A percentile compares a stretch with the other conserved stretches of the same genome.
phyloP scores from a whole-genome alignment of 2,329 filamentous ascomycete species.

The Diaporthe aspalathi region DNA sequence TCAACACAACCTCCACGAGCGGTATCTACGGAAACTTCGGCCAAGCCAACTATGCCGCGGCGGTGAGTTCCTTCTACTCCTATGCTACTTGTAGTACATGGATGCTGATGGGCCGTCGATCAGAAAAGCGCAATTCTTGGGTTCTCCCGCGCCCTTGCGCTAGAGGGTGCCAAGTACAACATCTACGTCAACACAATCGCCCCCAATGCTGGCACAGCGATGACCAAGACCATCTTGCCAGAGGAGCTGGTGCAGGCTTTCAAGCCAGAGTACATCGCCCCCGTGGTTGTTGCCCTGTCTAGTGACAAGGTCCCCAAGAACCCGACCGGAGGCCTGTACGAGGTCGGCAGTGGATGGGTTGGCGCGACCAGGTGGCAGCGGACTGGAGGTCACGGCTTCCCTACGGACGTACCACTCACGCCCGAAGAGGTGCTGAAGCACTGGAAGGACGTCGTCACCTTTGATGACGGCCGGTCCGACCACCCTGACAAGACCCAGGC shows the following conservation, averaged over 20 bases:
- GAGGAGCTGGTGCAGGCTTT: conserved; percentile 98
- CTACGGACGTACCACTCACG: conserved; percentile 82
- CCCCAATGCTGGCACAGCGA: conserved; percentile 93
- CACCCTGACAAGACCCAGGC: conserved; percentile 84
- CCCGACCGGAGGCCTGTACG: conserved; percentile 88
- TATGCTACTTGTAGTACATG: not conserved
- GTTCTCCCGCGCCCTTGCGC: conserved; percentile 90
- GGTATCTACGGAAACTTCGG: conserved; percentile 99
- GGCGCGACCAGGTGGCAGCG: conserved; percentile 96
- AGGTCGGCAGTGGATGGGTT: conserved; percentile 95
- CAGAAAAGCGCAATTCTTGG: conserved; percentile 93
- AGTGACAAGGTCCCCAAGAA: conserved; percentile 88
- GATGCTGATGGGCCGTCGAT: conserved; percentile 47
- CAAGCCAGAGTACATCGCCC: conserved; percentile 98
- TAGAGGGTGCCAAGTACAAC: conserved; percentile 97
- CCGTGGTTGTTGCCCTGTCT: conserved; percentile 84
- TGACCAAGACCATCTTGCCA: conserved; percentile 94
- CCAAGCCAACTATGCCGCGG: conserved; percentile 96
- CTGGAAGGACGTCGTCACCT: conserved; percentile 85
- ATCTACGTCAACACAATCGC: conserved; percentile 99
- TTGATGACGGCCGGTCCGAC: conserved; percentile 89
- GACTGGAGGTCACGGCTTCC: conserved; percentile 89
- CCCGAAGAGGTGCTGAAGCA: conserved; percentile 84
- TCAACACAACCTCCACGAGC: conserved; percentile 97
- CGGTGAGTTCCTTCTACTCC: conserved; percentile 65